Conservation (phyloP, 257 asterid genomes). For the Ehretia macrophylla region DNA sequence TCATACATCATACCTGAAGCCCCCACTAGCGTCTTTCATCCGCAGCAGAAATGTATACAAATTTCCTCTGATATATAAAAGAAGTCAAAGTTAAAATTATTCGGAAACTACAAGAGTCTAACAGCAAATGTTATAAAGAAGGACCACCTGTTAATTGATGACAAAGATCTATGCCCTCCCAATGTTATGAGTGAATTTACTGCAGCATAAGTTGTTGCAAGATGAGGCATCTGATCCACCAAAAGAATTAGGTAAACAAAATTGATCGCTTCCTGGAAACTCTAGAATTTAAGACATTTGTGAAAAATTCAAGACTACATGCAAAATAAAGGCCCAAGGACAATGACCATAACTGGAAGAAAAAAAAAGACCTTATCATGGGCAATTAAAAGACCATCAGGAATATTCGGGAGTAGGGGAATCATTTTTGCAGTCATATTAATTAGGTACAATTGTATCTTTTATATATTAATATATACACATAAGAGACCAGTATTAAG, state of each 20-base stretch:
- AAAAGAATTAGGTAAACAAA: neutral
- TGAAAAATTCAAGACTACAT: neutral
- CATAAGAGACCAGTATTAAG: too few relatives aligned
- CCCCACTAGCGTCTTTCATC: slow-evolving; percentile 89
- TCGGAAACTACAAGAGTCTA: neutral
- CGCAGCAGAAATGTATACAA: slow-evolving; percentile 54
- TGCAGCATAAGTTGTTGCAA: slow-evolving; percentile 96
- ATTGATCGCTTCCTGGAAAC: too few relatives aligned
- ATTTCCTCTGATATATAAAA: slow-evolving; percentile 43
- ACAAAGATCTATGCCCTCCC: slow-evolving; percentile 67
- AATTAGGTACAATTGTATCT: neutral
- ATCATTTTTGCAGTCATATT: neutral
- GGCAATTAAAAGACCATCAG: neutral
- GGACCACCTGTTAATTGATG: slow-evolving; percentile 70
- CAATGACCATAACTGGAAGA: too few relatives aligned
- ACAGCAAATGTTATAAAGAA: neutral
- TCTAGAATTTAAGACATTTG: neutral
- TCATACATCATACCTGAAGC: slow-evolving; percentile 65
- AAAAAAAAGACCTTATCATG: too few relatives aligned
- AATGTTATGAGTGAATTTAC: slow-evolving; percentile 72
- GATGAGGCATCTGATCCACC: slow-evolving; percentile 83
- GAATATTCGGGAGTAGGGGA: neutral
- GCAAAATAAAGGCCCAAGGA: neutral
- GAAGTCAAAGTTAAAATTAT: slow-evolving; percentile 5
- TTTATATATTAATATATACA: neutral